Base-by-base conservation (phyloP, 2,329 filamentous ascomycete genomes). In the Huntiella moniliformis region DNA sequence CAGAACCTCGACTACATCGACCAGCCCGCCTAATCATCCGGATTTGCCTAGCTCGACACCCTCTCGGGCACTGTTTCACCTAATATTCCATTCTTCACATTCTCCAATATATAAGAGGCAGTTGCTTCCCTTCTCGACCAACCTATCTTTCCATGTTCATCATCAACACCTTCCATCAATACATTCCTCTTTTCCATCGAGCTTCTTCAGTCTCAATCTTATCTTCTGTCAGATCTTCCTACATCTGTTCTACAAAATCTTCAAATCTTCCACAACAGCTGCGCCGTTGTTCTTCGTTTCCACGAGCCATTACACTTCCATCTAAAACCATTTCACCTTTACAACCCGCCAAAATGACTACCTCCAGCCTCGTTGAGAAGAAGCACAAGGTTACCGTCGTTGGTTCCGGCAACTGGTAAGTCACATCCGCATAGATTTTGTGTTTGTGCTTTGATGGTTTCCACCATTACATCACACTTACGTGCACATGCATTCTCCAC, bases 371-470 rank as follows among this genome's bases (percentile, higher is more conserved):
- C 47, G 63, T 72, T 52, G 65, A 67, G 51, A 82, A 76, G 66
- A 86, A 81, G 65, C 86, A 94, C 73, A 92, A 86, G 70, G 83
- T 95, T 57, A 87, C 86, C 51, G 76, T 98, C 44, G 75, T 98
- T 53, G 91, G 91, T 55, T 96, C 88, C 44, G 91, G 91, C 56
- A 98, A 98, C 64, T 98, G 91, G 86, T 88, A 68, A 51, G 68
- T 32, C 16, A 8, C 22, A 4, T 34, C 11, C 18, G 28, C 12
- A 22, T 28, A n/a, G 11, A 22, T 11, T 10, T 28, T 22, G 18
- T 41, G 15, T 17, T 12, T n/a, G 18, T 17, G 28, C 13, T 41
- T 45, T n/a, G 17, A 16, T 13, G 35, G 13, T 17, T 17, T 28
- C 32, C n/a, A 8, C 22, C 15, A 33, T 39, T 13, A 36, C 22